Conservation (phyloP, 83 land plant genomes). For the Picea mariana region DNA sequence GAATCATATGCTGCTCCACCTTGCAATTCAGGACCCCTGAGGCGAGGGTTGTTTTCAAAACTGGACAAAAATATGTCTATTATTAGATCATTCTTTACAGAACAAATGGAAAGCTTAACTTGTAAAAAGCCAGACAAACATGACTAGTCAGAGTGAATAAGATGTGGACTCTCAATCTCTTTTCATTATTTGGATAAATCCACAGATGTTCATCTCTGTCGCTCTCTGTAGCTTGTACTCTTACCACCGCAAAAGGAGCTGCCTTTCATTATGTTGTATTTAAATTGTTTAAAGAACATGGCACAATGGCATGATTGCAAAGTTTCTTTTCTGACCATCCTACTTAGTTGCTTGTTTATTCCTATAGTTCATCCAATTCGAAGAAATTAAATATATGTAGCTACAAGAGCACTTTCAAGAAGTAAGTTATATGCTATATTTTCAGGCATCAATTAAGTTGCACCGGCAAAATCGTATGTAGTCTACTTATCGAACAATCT, state of each 20-base stretch:
- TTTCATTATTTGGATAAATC: neutral
- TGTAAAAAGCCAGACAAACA: neutral
- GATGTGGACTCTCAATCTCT: neutral
- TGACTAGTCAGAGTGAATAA: neutral
- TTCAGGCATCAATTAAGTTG: too few relatives aligned
- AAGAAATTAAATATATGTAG: too few relatives aligned
- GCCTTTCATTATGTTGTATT: neutral
- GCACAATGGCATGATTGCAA: too few relatives aligned
- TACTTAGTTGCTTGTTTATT: too few relatives aligned
- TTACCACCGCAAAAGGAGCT: neutral
- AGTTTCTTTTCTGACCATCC: too few relatives aligned
- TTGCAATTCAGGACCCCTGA: conserved; percentile 75
- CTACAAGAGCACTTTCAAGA: too few relatives aligned
- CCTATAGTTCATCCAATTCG: too few relatives aligned
- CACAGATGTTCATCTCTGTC: neutral
- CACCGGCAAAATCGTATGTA: too few relatives aligned
- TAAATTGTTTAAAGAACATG: too few relatives aligned
- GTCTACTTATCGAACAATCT: too few relatives aligned
- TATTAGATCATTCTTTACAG: neutral
- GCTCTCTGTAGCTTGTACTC: neutral
- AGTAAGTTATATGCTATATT: too few relatives aligned
- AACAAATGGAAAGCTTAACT: neutral
- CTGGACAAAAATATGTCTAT: conserved; percentile 21
- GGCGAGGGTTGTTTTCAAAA: conserved; percentile 76
- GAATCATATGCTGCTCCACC: conserved; percentile 78